Evolutionary conservation across 2,329 filamentous ascomycete genomes (phyloP).

Genomic region (Fusarium sp.): DNA sequence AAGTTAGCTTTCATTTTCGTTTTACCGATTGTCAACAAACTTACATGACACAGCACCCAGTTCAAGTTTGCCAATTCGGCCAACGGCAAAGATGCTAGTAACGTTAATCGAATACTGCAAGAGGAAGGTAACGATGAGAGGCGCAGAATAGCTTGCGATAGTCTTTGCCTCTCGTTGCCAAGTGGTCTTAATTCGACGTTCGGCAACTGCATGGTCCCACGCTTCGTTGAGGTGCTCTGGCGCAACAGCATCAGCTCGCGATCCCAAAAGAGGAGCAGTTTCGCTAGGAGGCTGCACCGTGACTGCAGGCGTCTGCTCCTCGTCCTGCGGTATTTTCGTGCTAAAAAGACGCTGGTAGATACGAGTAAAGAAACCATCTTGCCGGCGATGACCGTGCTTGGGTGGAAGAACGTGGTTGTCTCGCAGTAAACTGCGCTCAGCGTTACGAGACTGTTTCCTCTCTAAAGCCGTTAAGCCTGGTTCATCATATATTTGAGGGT

Average conservation of each 20-base stretch:
- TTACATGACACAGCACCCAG: constrained; percentile 58
- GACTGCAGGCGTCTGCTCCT: constrained; percentile 54
- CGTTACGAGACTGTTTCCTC: constrained; percentile 65
- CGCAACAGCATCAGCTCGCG: constrained; percentile 55
- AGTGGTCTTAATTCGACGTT: constrained; percentile 85
- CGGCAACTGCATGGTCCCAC: constrained; percentile 86
- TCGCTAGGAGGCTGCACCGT: constrained; percentile 54
- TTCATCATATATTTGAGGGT: constrained; percentile 63
- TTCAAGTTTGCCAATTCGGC: constrained; percentile 75
- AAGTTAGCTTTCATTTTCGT: constrained; percentile 19
- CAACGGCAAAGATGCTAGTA: constrained; percentile 81
- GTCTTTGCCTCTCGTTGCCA: constrained; percentile 92
- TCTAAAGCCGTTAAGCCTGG: constrained; percentile 65
- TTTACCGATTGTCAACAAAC: constrained; percentile 17
- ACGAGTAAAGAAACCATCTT: constrained; percentile 52
- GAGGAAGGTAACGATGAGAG: constrained; percentile 76
- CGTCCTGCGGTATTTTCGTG: constrained; percentile 58
- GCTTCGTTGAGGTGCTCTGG: constrained; percentile 73
- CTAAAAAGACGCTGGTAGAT: constrained; percentile 65
- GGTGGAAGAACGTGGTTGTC: constrained; percentile 75
- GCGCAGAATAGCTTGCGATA: constrained; percentile 75
- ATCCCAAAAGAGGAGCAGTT: constrained; percentile 54
- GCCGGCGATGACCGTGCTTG: constrained; percentile 58
- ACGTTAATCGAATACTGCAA: constrained; percentile 89
- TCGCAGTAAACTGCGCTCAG: constrained; percentile 69